Conservation (phyloP, 441 rosid species). For the Sinapis alba region DNA sequence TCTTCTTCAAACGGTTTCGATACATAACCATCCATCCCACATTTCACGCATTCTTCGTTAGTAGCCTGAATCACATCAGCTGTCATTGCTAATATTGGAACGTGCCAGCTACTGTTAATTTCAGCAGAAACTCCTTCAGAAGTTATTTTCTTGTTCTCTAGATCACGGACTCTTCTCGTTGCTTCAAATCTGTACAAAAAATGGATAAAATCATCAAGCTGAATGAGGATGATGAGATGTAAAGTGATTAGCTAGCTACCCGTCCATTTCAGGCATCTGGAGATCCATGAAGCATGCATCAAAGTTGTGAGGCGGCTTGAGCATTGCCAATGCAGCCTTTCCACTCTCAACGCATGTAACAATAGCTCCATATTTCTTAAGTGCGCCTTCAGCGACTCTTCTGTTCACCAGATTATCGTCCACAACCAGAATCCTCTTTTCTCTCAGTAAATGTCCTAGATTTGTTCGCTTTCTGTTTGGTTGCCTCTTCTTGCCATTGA, state of each 20-base stretch:
- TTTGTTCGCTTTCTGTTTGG: conserved; percentile 44
- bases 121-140: conserved; percentile 54
- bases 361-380: conserved; percentile 80
- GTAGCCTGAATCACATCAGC: conserved; percentile 94
- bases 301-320: conserved; percentile 80
- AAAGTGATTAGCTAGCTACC: conserved; percentile 48
- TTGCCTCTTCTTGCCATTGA: conserved; percentile 58
- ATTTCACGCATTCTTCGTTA: conserved; percentile 67
- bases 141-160: conserved; percentile 67
- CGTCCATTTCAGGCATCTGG: conserved; percentile 99
- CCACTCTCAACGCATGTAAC: conserved; percentile 91
- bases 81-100: conserved; percentile 93
- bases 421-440: conserved; percentile 79
- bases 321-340: conserved; percentile 64
- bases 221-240: neutral
- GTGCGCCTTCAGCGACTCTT: conserved; percentile 88
- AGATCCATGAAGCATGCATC: conserved; percentile 98
- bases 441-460: conserved; percentile 66
- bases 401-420: conserved; percentile 90
- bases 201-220: neutral
- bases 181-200: conserved; percentile 73
- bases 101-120: conserved; percentile 57
- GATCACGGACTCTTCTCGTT: conserved; percentile 61
- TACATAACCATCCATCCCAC: conserved; percentile 94
- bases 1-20: conserved; percentile 89